Evolutionary conservation across 1,284 basidiomycete genomes (phyloP).

Genomic region (Ceratobasidium sp.): DNA sequence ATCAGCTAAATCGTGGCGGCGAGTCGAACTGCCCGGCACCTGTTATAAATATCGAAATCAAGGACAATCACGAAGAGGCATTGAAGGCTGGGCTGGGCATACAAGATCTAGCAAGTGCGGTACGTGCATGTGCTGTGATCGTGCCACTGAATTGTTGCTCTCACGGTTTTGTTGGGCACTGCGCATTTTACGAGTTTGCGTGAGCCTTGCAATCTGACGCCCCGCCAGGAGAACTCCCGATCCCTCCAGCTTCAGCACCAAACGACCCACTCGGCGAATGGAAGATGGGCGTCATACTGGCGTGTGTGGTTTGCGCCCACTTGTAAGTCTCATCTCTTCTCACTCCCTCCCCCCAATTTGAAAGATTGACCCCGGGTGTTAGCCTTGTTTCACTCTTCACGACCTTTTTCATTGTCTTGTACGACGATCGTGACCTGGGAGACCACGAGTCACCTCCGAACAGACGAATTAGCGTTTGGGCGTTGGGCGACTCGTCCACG

Average conservation of each 20-base stretch:
- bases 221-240: conserved; percentile 25
- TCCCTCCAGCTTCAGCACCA: conserved; percentile 18
- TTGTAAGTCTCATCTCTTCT: conserved; percentile 65
- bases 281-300: conserved; percentile 76
- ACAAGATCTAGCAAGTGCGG: conserved; percentile 89
- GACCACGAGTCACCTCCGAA: conserved; percentile 50
- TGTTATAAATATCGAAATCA: conserved; percentile 98
- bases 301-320: conserved; percentile 77
- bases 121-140: conserved; percentile 58
- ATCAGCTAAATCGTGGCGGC: conserved; percentile 87
- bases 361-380: conserved; percentile 40
- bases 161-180: conserved; percentile 41
- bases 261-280: too few species aligned
- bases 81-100: conserved; percentile 95
- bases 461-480: conserved; percentile 69
- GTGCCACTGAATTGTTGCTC: conserved; percentile 28
- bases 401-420: conserved; percentile 67
- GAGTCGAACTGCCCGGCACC: conserved; percentile 95
- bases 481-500: conserved; percentile 86
- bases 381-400: conserved; percentile 66
- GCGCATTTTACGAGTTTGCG: background rate
- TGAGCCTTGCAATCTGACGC: background rate
- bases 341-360: conserved; percentile 40
- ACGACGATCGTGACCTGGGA: conserved; percentile 50
- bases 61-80: conserved; percentile 99